These are phyloP conservation scores for Artemisia argyi DNA, from an alignment of 129 eudicot species.

Conservation along the genomic window DNA sequence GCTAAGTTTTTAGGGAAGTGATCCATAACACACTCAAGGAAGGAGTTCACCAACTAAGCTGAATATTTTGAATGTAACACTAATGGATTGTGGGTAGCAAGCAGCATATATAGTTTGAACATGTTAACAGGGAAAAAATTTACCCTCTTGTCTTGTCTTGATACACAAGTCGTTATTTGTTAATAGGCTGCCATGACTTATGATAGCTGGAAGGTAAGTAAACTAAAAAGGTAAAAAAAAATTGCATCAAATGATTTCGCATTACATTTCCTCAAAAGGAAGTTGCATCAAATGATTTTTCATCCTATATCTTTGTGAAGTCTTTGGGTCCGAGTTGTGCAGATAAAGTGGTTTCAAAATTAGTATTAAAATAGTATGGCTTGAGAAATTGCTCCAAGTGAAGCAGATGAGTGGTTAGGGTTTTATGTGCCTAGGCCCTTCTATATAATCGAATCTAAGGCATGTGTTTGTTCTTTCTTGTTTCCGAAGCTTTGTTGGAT, in stretches of 20 bases:
- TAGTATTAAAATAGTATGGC: constrained; percentile 2
- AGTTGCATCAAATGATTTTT: constrained; percentile 5
- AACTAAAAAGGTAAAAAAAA: neutral
- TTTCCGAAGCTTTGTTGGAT: too few relatives aligned
- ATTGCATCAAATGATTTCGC: neutral
- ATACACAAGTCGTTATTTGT: constrained; percentile 1
- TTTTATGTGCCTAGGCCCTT: neutral
- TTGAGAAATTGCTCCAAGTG: neutral
- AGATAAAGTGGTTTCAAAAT: neutral
- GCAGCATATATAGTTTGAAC: neutral
- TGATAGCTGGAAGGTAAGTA: neutral
- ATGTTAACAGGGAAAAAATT: neutral
- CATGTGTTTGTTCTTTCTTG: too few relatives aligned
- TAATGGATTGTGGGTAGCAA: constrained; percentile 1
- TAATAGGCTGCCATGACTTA: neutral
- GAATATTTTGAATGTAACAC: neutral
- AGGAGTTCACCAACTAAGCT: constrained; percentile 7
- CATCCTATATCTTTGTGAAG: constrained; percentile 6
- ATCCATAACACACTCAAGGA: neutral
- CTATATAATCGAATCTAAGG: too few relatives aligned
- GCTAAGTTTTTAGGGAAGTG: neutral
- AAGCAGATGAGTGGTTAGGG: neutral
- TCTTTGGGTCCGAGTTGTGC: neutral
- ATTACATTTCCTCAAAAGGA: neutral
- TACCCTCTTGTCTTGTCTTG: neutral